Evolutionary conservation across 2,329 filamentous ascomycete genomes (phyloP), one percentile per base, ranked within the genome.

Genomic region (Boeremia exigua): DNA sequence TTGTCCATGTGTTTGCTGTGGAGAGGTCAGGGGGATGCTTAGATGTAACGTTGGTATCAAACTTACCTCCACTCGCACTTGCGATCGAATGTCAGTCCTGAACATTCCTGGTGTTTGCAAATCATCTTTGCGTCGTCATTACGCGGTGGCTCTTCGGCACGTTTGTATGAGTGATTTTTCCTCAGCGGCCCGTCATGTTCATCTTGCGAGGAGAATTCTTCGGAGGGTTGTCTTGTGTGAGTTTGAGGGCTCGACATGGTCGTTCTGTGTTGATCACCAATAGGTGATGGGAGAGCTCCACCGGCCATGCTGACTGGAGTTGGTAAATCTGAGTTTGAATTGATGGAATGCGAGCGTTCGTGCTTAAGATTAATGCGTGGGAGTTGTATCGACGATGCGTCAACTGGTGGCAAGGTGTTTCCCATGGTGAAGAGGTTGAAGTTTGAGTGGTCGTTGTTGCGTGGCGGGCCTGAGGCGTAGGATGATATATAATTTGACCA

Each of bases 1-100:
- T 96, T 96, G 78, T 98, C 94, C 93, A 97, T 97, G 74, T 98
- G 94, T 79, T 98, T 97, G 73, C 92, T 96, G 48, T 46, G 33
- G 17, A 14, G 3, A 33, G 19, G 19, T 29, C 43, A 19, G 46
- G 4, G 17, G 14, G 10, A n/a, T 14, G n/a, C 14, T 34, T 28
- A 17, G 11, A 42, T 23, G 10, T 1, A 10, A 27, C 14, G 3
- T 11, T 27, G 12, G 36, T n/a, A 40, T 15, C 3, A 8, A 12
- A 84, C 90, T 85, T 80, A 95, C 92, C 89, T 96, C 91, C 91
- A 97, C 79, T 96, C 93, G 78, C 93, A 96, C 65, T 91, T 94
- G 61, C 92, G 86, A 50, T 85, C 83, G 71, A 96, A 98, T 11
- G 83, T 84, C 5, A 87, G 82, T 48, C 88, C 85, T 11, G 79